Conservation (phyloP, 805 yeast genomes). For the Candida parachauliodes region DNA sequence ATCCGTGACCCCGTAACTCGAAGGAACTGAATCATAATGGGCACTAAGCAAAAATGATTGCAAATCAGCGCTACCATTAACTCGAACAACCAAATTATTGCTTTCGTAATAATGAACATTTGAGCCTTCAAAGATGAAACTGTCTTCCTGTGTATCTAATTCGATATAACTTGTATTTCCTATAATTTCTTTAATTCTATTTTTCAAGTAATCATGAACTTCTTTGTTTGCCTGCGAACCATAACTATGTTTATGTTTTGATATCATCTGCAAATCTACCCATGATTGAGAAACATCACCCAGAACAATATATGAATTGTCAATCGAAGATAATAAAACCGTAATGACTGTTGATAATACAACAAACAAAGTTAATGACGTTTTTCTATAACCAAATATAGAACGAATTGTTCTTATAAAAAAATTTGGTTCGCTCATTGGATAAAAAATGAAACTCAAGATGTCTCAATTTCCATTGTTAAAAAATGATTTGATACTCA, state of each 20-base stretch:
- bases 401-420: constrained; percentile 37
- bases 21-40: constrained; percentile 87
- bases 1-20: constrained; percentile 85
- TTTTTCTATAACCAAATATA: constrained; percentile 68
- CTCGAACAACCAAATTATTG: constrained; percentile 71
- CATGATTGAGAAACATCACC: constrained; percentile 48
- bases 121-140: constrained; percentile 55
- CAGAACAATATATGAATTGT: constrained; percentile 37
- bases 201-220: constrained; percentile 64
- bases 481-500: constrained; percentile 82
- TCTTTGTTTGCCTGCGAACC: constrained; percentile 71
- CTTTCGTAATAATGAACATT: constrained; percentile 81
- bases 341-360: constrained; percentile 44
- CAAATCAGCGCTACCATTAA: constrained; percentile 59
- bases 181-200: constrained; percentile 34
- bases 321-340: constrained; percentile 33
- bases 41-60: constrained; percentile 77
- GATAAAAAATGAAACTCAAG: background rate
- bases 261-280: constrained; percentile 69
- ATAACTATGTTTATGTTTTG: constrained; percentile 71
- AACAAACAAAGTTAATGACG: constrained; percentile 58
- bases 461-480: constrained; percentile 62
- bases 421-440: constrained; percentile 14
- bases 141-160: constrained; percentile 39
- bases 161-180: constrained; percentile 30